Base-by-base conservation (phyloP, 805 yeast genomes). In the Wickerhamiella siamensis region DNA sequence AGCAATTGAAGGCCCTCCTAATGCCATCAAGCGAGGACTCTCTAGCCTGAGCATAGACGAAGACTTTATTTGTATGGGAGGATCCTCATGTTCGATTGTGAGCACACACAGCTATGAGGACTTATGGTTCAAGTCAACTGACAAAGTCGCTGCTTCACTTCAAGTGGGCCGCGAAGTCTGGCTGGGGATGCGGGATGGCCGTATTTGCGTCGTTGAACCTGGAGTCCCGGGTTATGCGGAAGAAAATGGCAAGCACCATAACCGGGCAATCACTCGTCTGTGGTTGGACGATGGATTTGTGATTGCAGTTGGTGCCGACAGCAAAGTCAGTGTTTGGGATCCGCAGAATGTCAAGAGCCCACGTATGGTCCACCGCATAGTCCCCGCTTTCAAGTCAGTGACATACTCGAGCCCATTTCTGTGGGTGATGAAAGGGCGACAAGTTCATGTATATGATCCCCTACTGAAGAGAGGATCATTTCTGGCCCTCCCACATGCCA, bases 241-340 rank as follows among this genome's bases (percentile, higher is more conserved):
- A 14, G 9, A 24, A 19, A 15, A 31, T 3, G 5, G 18, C 3
- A 24, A 21, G 4, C 12, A 43, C 5, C 55, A 54, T 37, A 40
- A 29, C 9, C 12, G 47, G 9, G 21, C 51, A 4, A 33, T 54
- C 20, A 42, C 46, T 10, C 45, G 44, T 16, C 49, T 54, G 3
- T 47, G 36, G 29, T 36, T 17, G 5, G 47, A 45, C 34, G 50
- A 47, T 2, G 34, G 43, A 21, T 54, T 46, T 10, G 45, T 58
- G 39, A 57, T 63, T 56, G 57, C 64, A 2, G 32, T 64, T 19
- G 63, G 64, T 33, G 62, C 56, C 3, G 64, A 61, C 19, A 67
- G 69, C 2, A 53, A 58, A 34, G 39, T 62, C 1, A 55, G 56
- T 39, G 43, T 58, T 1, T 64, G 69, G 69, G 46, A 47, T 2